A percentile compares a stretch with the other conserved stretches of the same genome.
Conservation (phyloP, 1,284 basidiomycete species). For the Ustilago bromivora region DNA sequence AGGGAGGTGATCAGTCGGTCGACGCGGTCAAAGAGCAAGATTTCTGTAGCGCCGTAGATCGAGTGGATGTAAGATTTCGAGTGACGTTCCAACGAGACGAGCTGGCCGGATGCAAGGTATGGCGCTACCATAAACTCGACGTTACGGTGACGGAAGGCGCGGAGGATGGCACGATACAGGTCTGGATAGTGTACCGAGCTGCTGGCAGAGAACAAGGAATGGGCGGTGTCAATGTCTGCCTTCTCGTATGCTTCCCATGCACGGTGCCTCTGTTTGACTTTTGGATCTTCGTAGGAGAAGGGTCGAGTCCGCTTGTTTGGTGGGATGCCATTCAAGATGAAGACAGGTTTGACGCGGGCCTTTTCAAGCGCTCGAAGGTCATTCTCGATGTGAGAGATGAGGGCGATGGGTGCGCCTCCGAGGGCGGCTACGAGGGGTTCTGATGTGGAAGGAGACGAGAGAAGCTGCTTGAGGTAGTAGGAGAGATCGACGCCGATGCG, state of each 20-base stretch:
- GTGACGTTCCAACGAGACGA: constrained; percentile 94
- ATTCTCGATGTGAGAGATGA: constrained; percentile 80
- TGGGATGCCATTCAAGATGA: constrained; percentile 85
- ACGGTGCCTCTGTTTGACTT: constrained; percentile 54
- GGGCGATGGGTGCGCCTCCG: constrained; percentile 84
- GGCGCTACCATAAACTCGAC: constrained; percentile 97
- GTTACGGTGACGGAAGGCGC: constrained; percentile 92
- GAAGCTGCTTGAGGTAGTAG: constrained; percentile 85
- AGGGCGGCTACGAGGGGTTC: constrained; percentile 94
- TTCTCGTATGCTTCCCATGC: constrained; percentile 68
- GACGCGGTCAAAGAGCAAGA: constrained; percentile 84
- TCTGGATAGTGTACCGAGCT: constrained; percentile 77
- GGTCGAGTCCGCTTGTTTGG: constrained; percentile 57
- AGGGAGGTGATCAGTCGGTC: constrained; percentile 92
- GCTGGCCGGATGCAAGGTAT: constrained; percentile 90
- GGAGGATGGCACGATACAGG: constrained; percentile 88
- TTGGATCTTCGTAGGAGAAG: constrained; percentile 65
- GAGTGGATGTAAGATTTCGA: constrained; percentile 93
- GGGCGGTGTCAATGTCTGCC: constrained; percentile 80
- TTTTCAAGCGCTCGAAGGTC: constrained; percentile 92
- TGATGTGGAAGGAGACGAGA: constrained; percentile 79
- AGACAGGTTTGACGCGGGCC: constrained; percentile 93
- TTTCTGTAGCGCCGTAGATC: constrained; percentile 89
- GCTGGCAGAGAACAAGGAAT: constrained; percentile 81
- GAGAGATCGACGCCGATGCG: constrained; percentile 97